Base-by-base conservation (phyloP, 352 stramenopile species). In the Discostella stelligera region DNA sequence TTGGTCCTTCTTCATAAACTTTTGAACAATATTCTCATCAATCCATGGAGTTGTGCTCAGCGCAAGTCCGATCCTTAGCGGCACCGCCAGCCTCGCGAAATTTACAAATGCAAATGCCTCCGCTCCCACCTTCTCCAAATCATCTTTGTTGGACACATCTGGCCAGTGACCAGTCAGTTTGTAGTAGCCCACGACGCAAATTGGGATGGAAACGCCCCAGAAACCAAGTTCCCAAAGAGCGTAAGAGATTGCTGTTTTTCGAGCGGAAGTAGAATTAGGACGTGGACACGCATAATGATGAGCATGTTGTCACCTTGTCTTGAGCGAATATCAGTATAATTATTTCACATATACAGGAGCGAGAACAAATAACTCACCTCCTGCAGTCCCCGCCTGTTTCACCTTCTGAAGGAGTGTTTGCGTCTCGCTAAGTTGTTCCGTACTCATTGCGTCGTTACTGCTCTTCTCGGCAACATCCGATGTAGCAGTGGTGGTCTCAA, bases 81-180 rank as follows among this genome's bases (percentile, higher is more conserved):
- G 88, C 13, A 94, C 86, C 8, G 88, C 88, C 68, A 94, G 88
- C 65, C 88, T 71, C 20, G 88, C 88, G 84, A 94, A 89, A 52
- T 92, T 94, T 3, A 91, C 83, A 82, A 94, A 93, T 18, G 88
- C 88, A 84, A 92, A 92, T 8, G 85, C 85, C 77, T 92, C 86
- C 0, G 74, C 84, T 20, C 79, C 81, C 20, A 94, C 23, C 59
- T 92, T 89, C 49, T 82, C 60, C 48, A 88, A 41, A 44, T 92
- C 88, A 37, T 92, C 88, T 6, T 61, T 74, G 65, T 89, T 85
- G 3, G 61, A 74, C 10, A 92, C 80, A 82, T 94, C 83, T 32
- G 86, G 88, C 79, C 80, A 92, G 32, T 82, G 58, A 21, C 88
- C 88, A 8, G 85, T 86, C 0, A 88, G 44, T 65, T 89, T 56